Evolutionary conservation across 2,329 filamentous ascomycete genomes (phyloP).

Genomic region (Fusarium camptoceras): DNA sequence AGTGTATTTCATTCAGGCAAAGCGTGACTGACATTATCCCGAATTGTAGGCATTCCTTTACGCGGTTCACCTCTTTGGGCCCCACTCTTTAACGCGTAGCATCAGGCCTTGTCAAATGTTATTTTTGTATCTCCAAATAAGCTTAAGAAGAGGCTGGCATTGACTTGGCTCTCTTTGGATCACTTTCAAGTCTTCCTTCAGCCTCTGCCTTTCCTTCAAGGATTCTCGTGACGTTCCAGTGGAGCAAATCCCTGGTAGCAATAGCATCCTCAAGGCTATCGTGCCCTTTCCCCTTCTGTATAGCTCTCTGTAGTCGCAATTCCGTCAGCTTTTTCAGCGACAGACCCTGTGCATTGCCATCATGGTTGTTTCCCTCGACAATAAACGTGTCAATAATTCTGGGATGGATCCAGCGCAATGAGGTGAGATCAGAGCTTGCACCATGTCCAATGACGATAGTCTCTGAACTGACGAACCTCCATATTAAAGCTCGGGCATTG

Average conservation of each 20-base stretch:
- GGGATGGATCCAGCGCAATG: conserved; percentile 28
- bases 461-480: conserved; percentile 56
- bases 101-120: background rate
- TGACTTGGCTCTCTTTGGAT: background rate
- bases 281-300: conserved; percentile 14
- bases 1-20: background rate
- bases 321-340: conserved; percentile 21
- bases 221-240: conserved; percentile 15
- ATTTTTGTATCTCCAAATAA: background rate
- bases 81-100: background rate
- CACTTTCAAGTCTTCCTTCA: background rate
- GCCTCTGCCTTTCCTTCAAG: background rate
- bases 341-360: background rate
- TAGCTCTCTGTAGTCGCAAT: background rate
- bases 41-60: background rate
- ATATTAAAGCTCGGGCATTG: conserved; percentile 57
- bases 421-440: conserved; percentile 20
- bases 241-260: conserved; percentile 22
- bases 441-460: conserved; percentile 64
- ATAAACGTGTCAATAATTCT: conserved; percentile 23
- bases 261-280: conserved; percentile 33
- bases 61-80: background rate
- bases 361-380: background rate
- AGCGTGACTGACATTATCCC: background rate
- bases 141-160: background rate